Percentiles rank a stretch among this genome's conserved stretches.
phyloP scores from a whole-genome alignment of 1,139 yeast species.

The Insectozyma bohioensis region DNA sequence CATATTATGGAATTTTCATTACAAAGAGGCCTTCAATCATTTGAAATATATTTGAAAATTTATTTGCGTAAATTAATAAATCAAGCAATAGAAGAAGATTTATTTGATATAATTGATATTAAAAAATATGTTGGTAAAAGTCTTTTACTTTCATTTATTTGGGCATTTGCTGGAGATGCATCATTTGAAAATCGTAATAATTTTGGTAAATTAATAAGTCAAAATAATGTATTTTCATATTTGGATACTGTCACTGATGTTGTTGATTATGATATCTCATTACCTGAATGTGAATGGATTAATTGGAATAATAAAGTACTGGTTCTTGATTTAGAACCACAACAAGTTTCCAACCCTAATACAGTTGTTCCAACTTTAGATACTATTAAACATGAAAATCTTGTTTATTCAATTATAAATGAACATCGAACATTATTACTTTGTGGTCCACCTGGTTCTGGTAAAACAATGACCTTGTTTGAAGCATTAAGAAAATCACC shows the following conservation, averaged over 20 bases:
- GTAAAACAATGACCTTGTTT: constrained; percentile 89
- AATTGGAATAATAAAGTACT: constrained; percentile 48
- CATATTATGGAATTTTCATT: constrained; percentile 58
- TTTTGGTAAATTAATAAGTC: constrained; percentile 35
- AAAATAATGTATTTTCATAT: constrained; percentile 17
- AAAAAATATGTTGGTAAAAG: constrained; percentile 35
- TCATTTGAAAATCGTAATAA: constrained; percentile 33
- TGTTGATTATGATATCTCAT: constrained; percentile 48
- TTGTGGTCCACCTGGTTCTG: constrained; percentile 98
- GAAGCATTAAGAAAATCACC: constrained; percentile 64
- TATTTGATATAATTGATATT: constrained; percentile 20
- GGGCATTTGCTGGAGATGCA: constrained; percentile 75
- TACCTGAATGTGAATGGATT: constrained; percentile 52
- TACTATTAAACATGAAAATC: constrained; percentile 64
- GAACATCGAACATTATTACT: constrained; percentile 65
- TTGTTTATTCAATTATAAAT: constrained; percentile 57
- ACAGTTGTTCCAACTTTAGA: constrained; percentile 78
- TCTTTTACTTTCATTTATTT: constrained; percentile 47
- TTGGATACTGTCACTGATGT: constrained; percentile 16
- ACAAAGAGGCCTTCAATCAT: constrained; percentile 40
- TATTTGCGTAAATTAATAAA: constrained; percentile 21
- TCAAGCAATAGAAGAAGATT: constrained; percentile 13
- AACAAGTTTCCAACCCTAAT: constrained; percentile 61
- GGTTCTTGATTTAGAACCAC: constrained; percentile 54
- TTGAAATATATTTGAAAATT: constrained; percentile 27